Percentiles rank a stretch among this genome's conserved stretches.
Evolutionary conservation across 345 rosid species (phyloP).

Genomic region (Euphorbia peplus): DNA sequence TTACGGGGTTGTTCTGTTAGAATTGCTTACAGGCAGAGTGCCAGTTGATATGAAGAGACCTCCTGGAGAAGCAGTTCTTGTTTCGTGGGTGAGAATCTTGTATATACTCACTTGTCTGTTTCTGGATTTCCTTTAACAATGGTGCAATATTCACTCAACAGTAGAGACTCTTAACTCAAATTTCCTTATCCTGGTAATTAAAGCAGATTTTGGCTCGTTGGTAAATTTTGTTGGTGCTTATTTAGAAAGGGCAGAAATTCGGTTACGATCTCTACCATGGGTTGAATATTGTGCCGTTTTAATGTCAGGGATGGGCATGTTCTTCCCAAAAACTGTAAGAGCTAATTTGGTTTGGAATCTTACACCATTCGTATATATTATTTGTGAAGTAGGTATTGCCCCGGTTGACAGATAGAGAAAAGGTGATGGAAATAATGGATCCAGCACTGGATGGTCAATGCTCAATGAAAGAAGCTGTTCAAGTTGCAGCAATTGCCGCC

Average conservation of each 20-base stretch:
- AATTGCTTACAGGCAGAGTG: constrained; percentile 84
- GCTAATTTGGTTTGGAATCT: neutral
- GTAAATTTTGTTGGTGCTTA: too few relatives aligned
- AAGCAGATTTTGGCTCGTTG: too few relatives aligned
- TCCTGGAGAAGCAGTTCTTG: constrained; percentile 81
- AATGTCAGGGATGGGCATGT: too few relatives aligned
- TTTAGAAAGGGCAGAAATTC: too few relatives aligned
- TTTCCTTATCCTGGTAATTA: too few relatives aligned
- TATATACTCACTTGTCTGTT: constrained; percentile 6
- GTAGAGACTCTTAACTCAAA: neutral
- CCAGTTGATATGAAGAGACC: constrained; percentile 85
- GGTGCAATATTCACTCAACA: too few relatives aligned
- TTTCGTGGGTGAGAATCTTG: constrained; percentile 57
- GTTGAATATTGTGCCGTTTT: too few relatives aligned
- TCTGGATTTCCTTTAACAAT: too few relatives aligned
- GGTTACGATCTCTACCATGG: too few relatives aligned
- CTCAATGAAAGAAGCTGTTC: constrained; percentile 75
- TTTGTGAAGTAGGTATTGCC: constrained; percentile 63
- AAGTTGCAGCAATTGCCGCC: constrained; percentile 93
- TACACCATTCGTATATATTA: neutral
- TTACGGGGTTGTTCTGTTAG: constrained; percentile 85
- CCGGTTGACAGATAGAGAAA: constrained; percentile 67
- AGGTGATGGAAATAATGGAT: constrained; percentile 84
- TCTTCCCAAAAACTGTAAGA: too few relatives aligned
- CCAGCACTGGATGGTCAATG: constrained; percentile 76